Evolutionary conservation across 2,329 filamentous ascomycete genomes (phyloP).

Genomic region (Pseudopyrenochaeta lycopersici): DNA sequence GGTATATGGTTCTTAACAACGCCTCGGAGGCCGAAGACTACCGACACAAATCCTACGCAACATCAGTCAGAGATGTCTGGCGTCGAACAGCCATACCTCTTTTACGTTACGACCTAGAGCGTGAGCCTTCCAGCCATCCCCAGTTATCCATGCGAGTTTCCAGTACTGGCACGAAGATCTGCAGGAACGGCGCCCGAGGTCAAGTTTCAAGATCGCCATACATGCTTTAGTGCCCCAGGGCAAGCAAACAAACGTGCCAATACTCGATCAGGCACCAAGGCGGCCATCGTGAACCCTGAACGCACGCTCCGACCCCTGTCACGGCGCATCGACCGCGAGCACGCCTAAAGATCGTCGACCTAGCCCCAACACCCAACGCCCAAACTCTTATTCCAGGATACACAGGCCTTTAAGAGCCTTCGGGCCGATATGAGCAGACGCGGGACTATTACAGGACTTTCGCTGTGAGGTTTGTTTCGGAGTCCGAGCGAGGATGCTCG

Average conservation of each 20-base stretch:
- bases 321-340: neutral
- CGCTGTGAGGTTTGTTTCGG: neutral
- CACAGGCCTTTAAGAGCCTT: neutral
- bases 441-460: neutral
- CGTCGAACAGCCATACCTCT: too few species aligned
- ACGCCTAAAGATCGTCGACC: too few species aligned
- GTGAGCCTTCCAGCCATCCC: too few species aligned
- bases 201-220: conserved; percentile 9
- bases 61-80: too few species aligned
- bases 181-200: conserved; percentile 11
- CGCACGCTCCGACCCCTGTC: neutral
- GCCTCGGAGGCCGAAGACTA: too few species aligned
- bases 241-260: neutral
- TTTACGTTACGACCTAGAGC: too few species aligned
- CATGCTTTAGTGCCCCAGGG: conserved; percentile 11
- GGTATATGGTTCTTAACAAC: too few species aligned
- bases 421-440: neutral
- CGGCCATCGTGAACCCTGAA: neutral
- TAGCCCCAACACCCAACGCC: neutral
- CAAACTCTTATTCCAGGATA: neutral
- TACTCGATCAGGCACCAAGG: neutral
- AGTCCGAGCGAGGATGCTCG: neutral
- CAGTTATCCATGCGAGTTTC: too few species aligned
- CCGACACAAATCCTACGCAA: too few species aligned
- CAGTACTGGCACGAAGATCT: neutral